phyloP scores from a whole-genome alignment of 108 stramenopile genomes.

The Hondaea fermentalgiana region DNA sequence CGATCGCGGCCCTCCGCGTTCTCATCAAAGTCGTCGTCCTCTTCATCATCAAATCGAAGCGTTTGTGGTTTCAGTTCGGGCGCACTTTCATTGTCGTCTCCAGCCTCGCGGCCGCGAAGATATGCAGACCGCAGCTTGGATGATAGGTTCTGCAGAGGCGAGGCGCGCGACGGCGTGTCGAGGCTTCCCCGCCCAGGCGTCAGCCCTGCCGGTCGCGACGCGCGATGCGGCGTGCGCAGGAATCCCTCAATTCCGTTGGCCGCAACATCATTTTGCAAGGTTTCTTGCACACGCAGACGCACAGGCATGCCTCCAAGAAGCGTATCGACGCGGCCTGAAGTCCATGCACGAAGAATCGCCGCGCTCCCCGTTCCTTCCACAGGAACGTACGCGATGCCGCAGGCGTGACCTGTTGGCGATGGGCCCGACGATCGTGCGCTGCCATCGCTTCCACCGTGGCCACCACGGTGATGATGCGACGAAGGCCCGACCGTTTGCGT shows the following conservation, averaged over 20 bases:
- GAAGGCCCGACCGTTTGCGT: background rate
- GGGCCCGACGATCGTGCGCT: no score
- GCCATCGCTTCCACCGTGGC: background rate
- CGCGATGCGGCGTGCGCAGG: background rate
- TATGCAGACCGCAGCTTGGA: background rate
- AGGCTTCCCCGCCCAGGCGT: no score
- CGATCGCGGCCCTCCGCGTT: no score
- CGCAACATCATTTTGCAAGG: background rate
- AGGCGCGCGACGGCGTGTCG: background rate
- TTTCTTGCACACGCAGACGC: background rate
- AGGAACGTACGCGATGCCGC: background rate
- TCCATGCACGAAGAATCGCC: background rate
- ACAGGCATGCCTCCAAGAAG: background rate
- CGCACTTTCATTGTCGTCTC: no score
- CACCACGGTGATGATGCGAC: background rate
- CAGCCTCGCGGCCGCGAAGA: no score
- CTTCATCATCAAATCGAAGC: no score
- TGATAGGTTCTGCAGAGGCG: background rate
- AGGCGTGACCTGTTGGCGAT: background rate
- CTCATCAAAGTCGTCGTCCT: no score
- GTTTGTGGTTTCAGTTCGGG: no score
- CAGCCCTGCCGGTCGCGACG: no score
- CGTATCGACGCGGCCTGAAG: background rate
- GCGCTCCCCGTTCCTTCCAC: background rate
- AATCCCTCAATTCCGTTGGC: background rate